Percentiles rank a stretch among this genome's conserved stretches.
Evolutionary conservation across 768 basidiomycete species (phyloP).

Genomic region (Pleurotus citrinopileatus): DNA sequence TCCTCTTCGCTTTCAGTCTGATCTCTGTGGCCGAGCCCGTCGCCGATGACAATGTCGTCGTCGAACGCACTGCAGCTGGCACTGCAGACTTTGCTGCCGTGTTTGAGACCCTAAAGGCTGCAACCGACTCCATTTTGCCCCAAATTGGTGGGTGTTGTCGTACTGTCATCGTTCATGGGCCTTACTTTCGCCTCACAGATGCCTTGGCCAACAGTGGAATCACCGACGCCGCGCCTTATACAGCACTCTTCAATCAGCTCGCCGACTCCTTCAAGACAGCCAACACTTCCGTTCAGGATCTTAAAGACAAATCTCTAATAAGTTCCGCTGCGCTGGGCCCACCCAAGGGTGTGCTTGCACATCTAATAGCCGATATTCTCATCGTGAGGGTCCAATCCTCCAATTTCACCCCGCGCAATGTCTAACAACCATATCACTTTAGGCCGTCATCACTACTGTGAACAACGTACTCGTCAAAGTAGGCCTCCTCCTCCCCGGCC

Average conservation of each 20-base stretch:
- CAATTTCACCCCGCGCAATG: neutral
- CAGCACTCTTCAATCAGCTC: constrained; percentile 20
- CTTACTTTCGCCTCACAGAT: neutral
- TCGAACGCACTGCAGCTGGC: constrained; percentile 13
- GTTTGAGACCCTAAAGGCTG: constrained; percentile 17
- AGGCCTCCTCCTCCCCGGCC: constrained; percentile 18
- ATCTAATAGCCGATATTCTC: constrained; percentile 21
- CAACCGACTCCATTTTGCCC: constrained; percentile 17
- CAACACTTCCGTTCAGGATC: constrained; percentile 15
- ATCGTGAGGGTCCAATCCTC: constrained; percentile 16
- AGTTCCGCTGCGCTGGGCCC: constrained; percentile 17
- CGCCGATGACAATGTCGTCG: neutral
- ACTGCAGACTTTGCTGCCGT: constrained; percentile 19
- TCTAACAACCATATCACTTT: neutral
- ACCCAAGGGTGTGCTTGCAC: constrained; percentile 22
- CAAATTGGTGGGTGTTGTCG: constrained; percentile 17
- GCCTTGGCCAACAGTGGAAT: constrained; percentile 14
- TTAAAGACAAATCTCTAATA: constrained; percentile 14
- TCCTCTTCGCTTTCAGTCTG: constrained; percentile 10
- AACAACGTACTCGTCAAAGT: constrained; percentile 19
- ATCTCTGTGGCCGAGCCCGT: constrained; percentile 12
- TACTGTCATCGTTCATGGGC: neutral
- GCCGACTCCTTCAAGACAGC: constrained; percentile 20
- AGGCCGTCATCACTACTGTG: constrained; percentile 20
- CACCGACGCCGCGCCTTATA: constrained; percentile 17